Conservation (phyloP, 371 early-diverging fungal genomes). For the Choanephora cucurbitarum region DNA sequence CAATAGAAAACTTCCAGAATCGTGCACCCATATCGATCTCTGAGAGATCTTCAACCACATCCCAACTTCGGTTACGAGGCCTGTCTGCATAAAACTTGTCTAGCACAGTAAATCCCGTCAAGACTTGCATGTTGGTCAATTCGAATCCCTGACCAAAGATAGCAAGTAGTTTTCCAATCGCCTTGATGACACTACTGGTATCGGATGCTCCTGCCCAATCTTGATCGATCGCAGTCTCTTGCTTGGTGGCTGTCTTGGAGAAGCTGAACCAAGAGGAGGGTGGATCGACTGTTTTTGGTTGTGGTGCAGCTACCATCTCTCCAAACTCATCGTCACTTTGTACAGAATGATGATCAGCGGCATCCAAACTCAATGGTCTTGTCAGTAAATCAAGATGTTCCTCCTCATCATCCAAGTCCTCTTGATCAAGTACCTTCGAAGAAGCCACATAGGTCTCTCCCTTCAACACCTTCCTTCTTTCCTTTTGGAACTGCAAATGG, state of each 20-base stretch:
- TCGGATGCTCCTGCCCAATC: conserved; percentile 44
- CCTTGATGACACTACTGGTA: conserved; percentile 57
- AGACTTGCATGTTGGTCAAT: conserved; percentile 71
- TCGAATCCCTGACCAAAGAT: conserved; percentile 84
- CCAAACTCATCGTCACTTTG: conserved; percentile 30
- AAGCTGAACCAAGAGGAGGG: conserved; percentile 3
- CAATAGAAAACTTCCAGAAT: conserved; percentile 66
- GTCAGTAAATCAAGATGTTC: conserved; percentile 1
- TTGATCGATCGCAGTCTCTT: conserved; percentile 8
- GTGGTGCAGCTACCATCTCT: conserved; percentile 24
- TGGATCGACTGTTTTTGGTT: neutral
- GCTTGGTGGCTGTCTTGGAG: neutral
- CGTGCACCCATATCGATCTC: conserved; percentile 62
- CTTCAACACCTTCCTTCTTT: conserved; percentile 10
- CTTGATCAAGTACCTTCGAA: conserved; percentile 1
- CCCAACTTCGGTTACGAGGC: conserved; percentile 47
- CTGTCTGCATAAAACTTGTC: conserved; percentile 60
- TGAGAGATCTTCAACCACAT: conserved; percentile 43
- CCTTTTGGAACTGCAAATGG: conserved; percentile 21
- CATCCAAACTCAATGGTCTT: conserved; percentile 7
- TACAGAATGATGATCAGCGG: too few relatives aligned
- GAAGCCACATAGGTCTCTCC: too few relatives aligned
- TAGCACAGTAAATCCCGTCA: conserved; percentile 68
- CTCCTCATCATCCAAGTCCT: conserved; percentile 8
- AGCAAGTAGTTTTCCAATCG: conserved; percentile 56